Conservation (phyloP, 176 grass and related monocot genomes). For the Aegilops sharonensis region DNA sequence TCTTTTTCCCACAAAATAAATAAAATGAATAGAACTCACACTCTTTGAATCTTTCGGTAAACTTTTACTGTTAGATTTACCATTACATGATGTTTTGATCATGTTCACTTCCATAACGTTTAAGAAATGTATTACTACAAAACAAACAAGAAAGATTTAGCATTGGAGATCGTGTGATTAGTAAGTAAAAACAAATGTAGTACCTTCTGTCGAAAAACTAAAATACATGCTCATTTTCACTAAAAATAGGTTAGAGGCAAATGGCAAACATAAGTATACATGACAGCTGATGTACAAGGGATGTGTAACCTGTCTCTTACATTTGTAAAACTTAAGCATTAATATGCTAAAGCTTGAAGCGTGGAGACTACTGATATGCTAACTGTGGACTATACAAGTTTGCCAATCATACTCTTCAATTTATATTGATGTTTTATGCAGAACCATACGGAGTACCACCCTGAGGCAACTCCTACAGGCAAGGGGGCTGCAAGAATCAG, state of each 20-base stretch:
- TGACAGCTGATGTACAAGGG: not conserved
- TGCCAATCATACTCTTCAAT: not conserved
- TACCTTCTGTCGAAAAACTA: not conserved
- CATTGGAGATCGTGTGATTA: not conserved
- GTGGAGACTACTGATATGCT: not conserved
- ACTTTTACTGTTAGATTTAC: not conserved
- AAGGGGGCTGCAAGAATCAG: not conserved
- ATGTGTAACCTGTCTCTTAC: not conserved
- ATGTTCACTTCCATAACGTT: not conserved
- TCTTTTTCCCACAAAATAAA: not conserved
- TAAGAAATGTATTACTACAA: not conserved
- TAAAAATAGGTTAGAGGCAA: not conserved
- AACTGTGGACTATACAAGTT: not conserved
- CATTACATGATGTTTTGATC: not conserved
- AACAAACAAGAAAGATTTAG: not conserved
- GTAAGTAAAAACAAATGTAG: not conserved
- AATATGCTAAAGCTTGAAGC: not conserved
- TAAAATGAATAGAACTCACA: not conserved
- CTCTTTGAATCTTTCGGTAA: not conserved
- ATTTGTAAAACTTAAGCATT: not conserved
- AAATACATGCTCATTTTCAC: not conserved
- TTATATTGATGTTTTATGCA: not conserved
- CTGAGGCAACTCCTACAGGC: constrained; percentile 24
- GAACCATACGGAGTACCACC: not conserved
- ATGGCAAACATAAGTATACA: not conserved